Percentiles rank a stretch among this genome's conserved stretches.
Conservation (phyloP, 164 flowering plant genomes). For the Aristolochia fimbriata region DNA sequence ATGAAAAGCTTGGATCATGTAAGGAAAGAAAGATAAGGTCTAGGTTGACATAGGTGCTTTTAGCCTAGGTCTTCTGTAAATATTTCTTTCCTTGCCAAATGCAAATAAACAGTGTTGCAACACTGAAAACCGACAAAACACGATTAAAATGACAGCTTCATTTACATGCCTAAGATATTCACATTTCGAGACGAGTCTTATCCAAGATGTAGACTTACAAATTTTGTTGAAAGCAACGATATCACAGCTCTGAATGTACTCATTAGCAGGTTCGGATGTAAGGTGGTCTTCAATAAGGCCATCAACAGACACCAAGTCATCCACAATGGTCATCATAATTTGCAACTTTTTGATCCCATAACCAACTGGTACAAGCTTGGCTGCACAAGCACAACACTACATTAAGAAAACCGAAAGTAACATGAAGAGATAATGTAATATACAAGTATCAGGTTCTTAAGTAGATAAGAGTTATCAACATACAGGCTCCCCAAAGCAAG, state of each 20-base stretch:
- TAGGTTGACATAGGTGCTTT: too few relatives aligned
- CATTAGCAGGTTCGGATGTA: conserved; percentile 66
- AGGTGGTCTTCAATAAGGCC: conserved; percentile 64
- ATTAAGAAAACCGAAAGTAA: not conserved
- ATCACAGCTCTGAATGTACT: conserved; percentile 89
- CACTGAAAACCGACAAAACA: too few relatives aligned
- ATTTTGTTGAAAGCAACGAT: conserved; percentile 90
- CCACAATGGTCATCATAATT: conserved; percentile 87
- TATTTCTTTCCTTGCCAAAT: too few relatives aligned
- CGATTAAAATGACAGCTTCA: too few relatives aligned
- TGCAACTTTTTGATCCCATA: conserved; percentile 88
- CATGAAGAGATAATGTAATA: too few relatives aligned
- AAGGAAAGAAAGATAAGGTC: too few relatives aligned
- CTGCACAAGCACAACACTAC: conserved; percentile 20
- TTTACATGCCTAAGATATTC: too few relatives aligned
- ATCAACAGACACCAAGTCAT: conserved; percentile 86
- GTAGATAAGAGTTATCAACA: not conserved
- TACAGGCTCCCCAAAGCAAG: conserved; percentile 25
- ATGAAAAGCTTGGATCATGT: too few relatives aligned
- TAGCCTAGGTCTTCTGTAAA: too few relatives aligned
- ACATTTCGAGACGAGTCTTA: too few relatives aligned
- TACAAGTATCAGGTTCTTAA: not conserved
- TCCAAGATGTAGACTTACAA: conserved; percentile 7
- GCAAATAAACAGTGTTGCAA: too few relatives aligned
- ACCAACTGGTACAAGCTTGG: conserved; percentile 81